Base-by-base conservation (phyloP, 2,329 filamentous ascomycete species). In the Penicillium brasilianum region DNA sequence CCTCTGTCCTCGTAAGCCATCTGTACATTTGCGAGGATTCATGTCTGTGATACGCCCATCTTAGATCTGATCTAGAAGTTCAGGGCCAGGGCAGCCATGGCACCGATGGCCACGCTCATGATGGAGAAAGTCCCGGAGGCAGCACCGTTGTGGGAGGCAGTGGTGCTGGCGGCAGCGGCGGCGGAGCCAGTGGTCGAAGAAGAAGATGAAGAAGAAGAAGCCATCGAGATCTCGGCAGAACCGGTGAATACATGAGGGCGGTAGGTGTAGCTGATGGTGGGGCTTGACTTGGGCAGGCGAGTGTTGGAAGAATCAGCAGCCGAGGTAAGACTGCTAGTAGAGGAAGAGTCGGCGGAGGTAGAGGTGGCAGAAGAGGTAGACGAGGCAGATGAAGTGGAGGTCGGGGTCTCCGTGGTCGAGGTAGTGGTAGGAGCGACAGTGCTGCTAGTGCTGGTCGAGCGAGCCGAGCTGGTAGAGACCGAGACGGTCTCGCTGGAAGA, bases 241-340 rank as follows among this genome's bases (percentile, higher is more conserved):
- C 61, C 66, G 16, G 68, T 70, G 58, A 73, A 68, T n/a, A 72
- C 67, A 44, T 74, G 72, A 1, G 72, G 71, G 22, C 66, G 64
- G 52, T 74, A 71, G 48, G 66, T 71, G 58, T 73, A 74, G 69
- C 68, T 69, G 49, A 67, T 59, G 43, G 65, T 64, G 16, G 63
- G 48, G 54, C 61, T 70, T 9, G 61, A 65, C 58, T 59, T 67
- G 36, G 66, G 61, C 43, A 65, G 63, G 41, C 53, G 65, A 43
- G 64, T 64, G 64, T 58, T 66, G 30, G 58, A 62, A 6, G 50
- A 59, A 44, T 43, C 62, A 30, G 53, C 55, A 36, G 57, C 69
- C 14, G 66, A 67, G 36, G 55, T 53, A 22, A 55, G 44, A 36
- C 34, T 54, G 37, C 49, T 54, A 30, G 61, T 67, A 10, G 69